Base-by-base conservation (phyloP, 208 protist genomes). In the Trypanosoma grayi region DNA sequence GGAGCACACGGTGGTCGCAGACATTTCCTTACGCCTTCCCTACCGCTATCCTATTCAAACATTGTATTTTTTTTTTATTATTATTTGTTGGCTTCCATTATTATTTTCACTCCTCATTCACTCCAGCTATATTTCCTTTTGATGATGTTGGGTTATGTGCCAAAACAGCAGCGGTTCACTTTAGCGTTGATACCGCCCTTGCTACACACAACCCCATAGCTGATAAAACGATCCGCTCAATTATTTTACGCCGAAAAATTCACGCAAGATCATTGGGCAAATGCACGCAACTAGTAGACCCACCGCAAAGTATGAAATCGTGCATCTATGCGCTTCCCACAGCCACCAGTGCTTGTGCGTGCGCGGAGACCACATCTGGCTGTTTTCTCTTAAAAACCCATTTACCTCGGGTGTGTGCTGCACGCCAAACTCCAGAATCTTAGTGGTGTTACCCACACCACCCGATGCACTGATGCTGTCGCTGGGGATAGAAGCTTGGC, bases 271-370 rank as follows among this genome's bases (percentile, higher is more conserved):
- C 16, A 79, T 45, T 28, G 78, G 73, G 40, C 62, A 75, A 20
- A 85, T 69, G 50, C 74, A 85, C 4, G 51, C 45, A 44, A 74
- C 52, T 9, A 81, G 24, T 41, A 87, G 73, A 25, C 74, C 79
- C 14, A 70, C 74, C 2, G 74, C 45, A 8, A 78, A 63, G 58
- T 87, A 90, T 2, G 77, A 81, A 31, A 87, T 25, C 16, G 66
- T 72, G 33, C 65, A 70, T 60, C 58, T 41, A 55, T 90, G 80
- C 8, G 79, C 64, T 45, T 90, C 83, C 81, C 83, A 90, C 28
- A 87, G 59, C 83, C 79, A 87, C 75, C 80, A 90, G 53, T 90
- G 83, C 40, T 54, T 39, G 51, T 90, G 80, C 20, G 77, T 87
- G 24, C 73, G 68, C 34, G 82, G 73, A 2, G 78, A 84, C 81